Evolutionary conservation across 2,329 filamentous ascomycete species (phyloP).

Genomic region (Arthrobotrys iridis): DNA sequence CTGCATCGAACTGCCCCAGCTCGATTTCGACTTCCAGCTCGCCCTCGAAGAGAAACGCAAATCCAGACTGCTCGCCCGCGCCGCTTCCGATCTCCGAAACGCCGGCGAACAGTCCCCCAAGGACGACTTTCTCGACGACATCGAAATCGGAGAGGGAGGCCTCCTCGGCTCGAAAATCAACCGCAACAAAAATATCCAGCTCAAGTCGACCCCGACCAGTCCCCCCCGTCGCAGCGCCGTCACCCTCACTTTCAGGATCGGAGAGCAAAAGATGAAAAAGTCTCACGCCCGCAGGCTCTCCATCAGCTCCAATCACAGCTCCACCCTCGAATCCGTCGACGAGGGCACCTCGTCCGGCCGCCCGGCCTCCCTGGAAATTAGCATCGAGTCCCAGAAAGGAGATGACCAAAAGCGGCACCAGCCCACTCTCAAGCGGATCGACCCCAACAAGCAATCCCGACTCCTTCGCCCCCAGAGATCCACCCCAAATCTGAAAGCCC

Average conservation of each 20-base stretch:
- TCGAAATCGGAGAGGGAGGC: conserved; percentile 84
- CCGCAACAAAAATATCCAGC: conserved; percentile 88
- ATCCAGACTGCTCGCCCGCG: conserved; percentile 34
- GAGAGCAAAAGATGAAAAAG: conserved; percentile 51
- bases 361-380: conserved; percentile 42
- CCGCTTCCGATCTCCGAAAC: conserved; percentile 60
- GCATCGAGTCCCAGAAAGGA: conserved; percentile 23
- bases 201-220: conserved; percentile 75
- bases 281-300: conserved; percentile 47
- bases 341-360: conserved; percentile 35
- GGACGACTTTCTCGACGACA: conserved; percentile 84
- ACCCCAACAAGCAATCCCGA: conserved; percentile 37
- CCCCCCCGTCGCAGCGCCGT: conserved; percentile 79
- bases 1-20: conserved; percentile 84
- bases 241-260: conserved; percentile 81
- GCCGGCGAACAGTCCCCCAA: conserved; percentile 59
- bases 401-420: conserved; percentile 26
- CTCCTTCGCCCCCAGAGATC: conserved; percentile 48
- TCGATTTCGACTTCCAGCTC: conserved; percentile 82
- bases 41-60: conserved; percentile 71
- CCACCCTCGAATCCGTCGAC: conserved; percentile 44
- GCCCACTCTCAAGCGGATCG: conserved; percentile 39
- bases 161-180: conserved; percentile 84
- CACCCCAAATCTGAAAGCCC: conserved; percentile 46
- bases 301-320: conserved; percentile 44